Evolutionary conservation across 108 stramenopile species (phyloP).

Genomic region (Craspedostauros australis): DNA sequence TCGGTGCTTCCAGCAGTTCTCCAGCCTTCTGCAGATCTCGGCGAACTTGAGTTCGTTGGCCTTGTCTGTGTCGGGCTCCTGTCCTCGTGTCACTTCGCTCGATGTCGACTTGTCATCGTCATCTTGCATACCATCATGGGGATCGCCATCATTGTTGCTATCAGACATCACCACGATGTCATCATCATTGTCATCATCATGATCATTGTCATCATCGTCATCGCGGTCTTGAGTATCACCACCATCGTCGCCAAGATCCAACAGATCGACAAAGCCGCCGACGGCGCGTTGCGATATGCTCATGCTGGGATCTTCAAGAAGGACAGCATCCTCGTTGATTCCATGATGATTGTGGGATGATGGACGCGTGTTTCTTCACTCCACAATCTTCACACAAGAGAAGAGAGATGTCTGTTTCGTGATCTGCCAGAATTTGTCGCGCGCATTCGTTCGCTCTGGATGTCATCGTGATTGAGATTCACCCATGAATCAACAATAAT

Average conservation of each 20-base stretch:
- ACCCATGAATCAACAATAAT: too few species aligned
- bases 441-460: too few species aligned
- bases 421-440: too few species aligned
- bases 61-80: conserved; percentile 50
- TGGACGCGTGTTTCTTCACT: too few species aligned
- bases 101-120: conserved; percentile 17
- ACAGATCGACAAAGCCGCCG: too few species aligned
- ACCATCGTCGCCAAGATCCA: background rate
- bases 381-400: too few species aligned
- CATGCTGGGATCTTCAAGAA: too few species aligned
- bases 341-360: too few species aligned
- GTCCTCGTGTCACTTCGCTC: conserved; percentile 14
- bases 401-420: too few species aligned
- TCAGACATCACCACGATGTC: conserved; percentile 4
- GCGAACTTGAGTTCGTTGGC: conserved; percentile 49
- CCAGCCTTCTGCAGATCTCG: conserved; percentile 42
- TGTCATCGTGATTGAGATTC: too few species aligned
- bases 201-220: conserved; percentile 22
- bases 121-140: conserved; percentile 17
- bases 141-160: conserved; percentile 9
- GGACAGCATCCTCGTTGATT: background rate
- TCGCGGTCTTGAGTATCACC: conserved; percentile 1
- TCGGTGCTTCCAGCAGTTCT: conserved; percentile 42
- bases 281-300: too few species aligned
- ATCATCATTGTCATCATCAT: conserved; percentile 10